These are phyloP conservation scores for Plasmodium inui DNA, from an alignment of 169 alveolate species.

Conservation along the genomic window DNA sequence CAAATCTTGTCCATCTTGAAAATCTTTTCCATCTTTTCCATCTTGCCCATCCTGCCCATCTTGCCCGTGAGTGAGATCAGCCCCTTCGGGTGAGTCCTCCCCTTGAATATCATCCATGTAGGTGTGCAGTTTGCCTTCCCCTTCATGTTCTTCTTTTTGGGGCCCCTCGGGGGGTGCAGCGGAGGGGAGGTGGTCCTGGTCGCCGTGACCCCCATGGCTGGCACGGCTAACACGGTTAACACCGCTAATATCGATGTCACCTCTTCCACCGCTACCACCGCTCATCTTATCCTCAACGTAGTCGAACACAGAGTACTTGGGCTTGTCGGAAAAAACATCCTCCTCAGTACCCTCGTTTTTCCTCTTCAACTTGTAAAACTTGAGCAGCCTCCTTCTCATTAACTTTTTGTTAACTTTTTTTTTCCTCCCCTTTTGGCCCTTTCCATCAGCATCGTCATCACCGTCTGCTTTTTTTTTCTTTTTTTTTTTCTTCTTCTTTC, in stretches of 20 bases:
- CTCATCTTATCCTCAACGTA: constrained; percentile 48
- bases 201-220: not conserved
- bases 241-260: not conserved
- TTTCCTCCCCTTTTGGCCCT: constrained; percentile 10
- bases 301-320: constrained; percentile 56
- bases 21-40: not conserved
- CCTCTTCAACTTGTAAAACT: constrained; percentile 66
- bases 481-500: constrained; percentile 63
- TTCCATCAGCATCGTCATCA: not conserved
- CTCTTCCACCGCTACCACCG: not conserved
- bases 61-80: not conserved
- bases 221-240: not conserved
- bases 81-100: not conserved
- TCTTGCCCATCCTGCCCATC: not conserved
- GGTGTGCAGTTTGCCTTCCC: not conserved
- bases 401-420: constrained; percentile 75
- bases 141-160: not conserved
- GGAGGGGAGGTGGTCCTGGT: not conserved
- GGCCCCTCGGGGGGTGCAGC: not conserved
- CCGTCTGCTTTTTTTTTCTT: constrained; percentile 14
- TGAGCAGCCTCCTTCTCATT: constrained; percentile 53
- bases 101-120: not conserved
- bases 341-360: constrained; percentile 72
- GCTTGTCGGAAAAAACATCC: constrained; percentile 23
- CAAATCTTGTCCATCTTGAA: not conserved